Percentiles rank a stretch among this genome's conserved stretches.
phyloP scores from a whole-genome alignment of 495 filamentous ascomycete species.

The Xylona heveae region DNA sequence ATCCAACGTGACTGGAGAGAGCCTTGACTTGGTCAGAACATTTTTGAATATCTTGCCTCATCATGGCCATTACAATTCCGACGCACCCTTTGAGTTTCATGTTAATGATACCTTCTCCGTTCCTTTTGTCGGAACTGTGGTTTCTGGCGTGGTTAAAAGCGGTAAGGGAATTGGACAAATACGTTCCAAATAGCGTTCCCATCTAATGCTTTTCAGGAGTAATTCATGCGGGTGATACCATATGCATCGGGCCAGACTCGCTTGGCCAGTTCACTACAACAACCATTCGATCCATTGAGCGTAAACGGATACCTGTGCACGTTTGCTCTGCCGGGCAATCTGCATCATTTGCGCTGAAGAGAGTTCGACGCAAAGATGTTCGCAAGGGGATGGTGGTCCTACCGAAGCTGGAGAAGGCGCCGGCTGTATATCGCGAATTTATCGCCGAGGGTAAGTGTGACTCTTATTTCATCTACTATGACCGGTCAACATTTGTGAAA shows the following conservation, averaged over 20 bases:
- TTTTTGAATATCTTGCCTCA: slow-evolving; percentile 94
- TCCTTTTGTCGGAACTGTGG: slow-evolving; percentile 89
- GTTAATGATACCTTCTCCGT: slow-evolving; percentile 99
- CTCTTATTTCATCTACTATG: slow-evolving; percentile 5
- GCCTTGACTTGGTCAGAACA: slow-evolving; percentile 57
- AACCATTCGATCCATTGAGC: slow-evolving; percentile 77
- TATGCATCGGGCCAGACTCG: slow-evolving; percentile 79
- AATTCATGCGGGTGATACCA: slow-evolving; percentile 74
- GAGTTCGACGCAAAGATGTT: slow-evolving; percentile 77
- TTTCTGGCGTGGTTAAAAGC: slow-evolving; percentile 79
- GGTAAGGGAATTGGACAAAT: slow-evolving; percentile 20
- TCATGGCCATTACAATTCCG: slow-evolving; percentile 76
- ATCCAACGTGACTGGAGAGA: slow-evolving; percentile 87
- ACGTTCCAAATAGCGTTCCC: too few relatives aligned
- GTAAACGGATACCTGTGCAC: slow-evolving; percentile 81
- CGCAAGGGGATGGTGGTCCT: slow-evolving; percentile 97
- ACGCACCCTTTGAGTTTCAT: slow-evolving; percentile 83
- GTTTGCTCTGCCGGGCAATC: slow-evolving; percentile 81
- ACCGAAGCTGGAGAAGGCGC: slow-evolving; percentile 49
- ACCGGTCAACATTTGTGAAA: neutral
- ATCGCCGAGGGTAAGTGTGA: slow-evolving; percentile 54
- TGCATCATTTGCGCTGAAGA: slow-evolving; percentile 75
- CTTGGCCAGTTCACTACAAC: slow-evolving; percentile 84
- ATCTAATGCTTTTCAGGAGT: slow-evolving; percentile 25
- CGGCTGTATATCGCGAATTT: slow-evolving; percentile 80